Evolutionary conservation across 805 yeast genomes (phyloP), one percentile per base, ranked within the genome.

Genomic region (Metschnikowia cerradonensis): DNA sequence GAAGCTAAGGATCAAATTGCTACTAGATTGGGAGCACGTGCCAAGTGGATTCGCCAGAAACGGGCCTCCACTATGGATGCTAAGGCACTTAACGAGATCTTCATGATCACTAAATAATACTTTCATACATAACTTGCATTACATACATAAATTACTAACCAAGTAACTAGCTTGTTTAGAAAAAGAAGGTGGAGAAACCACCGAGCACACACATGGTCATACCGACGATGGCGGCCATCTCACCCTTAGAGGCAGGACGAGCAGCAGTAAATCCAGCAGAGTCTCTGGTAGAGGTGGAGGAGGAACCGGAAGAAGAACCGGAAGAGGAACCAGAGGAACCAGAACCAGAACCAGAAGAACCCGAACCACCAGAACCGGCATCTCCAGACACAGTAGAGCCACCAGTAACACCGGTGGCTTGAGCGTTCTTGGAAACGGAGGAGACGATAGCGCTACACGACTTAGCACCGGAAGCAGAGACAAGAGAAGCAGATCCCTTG

Each of bases 41-140:
- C 95, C 20, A 85, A 81, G 66, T 91, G 90, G 85, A 91, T 92
- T 49, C 85, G 79, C 57, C 96, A 90, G 66, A 92, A 92, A 66
- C 79, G 94, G 60, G 94, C 96, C 10, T 92, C 97, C 1, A 90
- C 91, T 0, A 81, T 86, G 83, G 98, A 92, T 65, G 79, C 86
- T 2, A 84, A 89, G 66, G 90, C 96, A 13, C 76, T 92, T 54
- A 90, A 88, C 59, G 98, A 92, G 68, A 92, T 92, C 51, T 88
- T 92, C 64, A 92, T 92, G 97, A 81, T 90, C 43, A 74, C 86
- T 26, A 78, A 75, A 55, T 73, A 66, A 23, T 34, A n/a, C 22
- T 7, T 22, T 20, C 20, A 35, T 19, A 41, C 45, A 30, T 19
- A 40, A 15, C 30, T 42, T 43, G 50, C 48, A 49, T 34, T 43